These are phyloP conservation scores for Mycena belliarum DNA, from an alignment of 768 basidiomycete species.

Conservation along the genomic window DNA sequence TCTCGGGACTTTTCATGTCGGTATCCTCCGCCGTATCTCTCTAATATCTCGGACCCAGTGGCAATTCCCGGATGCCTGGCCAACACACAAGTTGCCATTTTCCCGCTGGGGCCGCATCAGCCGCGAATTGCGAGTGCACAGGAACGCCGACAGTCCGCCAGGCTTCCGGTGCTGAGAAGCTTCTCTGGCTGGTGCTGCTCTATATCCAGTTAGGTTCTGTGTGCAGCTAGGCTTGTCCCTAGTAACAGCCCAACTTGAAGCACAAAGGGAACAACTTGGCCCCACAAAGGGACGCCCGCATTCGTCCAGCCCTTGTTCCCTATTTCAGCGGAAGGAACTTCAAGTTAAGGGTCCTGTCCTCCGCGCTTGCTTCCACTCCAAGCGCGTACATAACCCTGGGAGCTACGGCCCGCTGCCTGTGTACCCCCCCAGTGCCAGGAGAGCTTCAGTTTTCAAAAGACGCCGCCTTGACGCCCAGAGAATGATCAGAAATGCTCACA, in stretches of 20 bases:
- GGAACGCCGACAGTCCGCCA: background rate
- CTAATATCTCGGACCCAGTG: too few species aligned
- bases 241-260: background rate
- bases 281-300: background rate
- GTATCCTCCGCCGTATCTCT: too few species aligned
- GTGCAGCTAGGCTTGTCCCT: background rate
- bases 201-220: background rate
- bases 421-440: too few species aligned
- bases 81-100: background rate
- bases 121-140: background rate
- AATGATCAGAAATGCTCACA: too few species aligned
- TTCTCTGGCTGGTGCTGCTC: background rate
- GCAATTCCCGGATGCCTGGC: too few species aligned
- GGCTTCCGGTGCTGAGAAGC: background rate
- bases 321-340: background rate
- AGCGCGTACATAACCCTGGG: too few species aligned
- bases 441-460: too few species aligned
- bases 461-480: too few species aligned
- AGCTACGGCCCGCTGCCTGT: background rate
- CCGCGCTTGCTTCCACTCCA: too few species aligned
- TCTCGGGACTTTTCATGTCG: too few species aligned
- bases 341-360: too few species aligned
- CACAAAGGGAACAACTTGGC: background rate
- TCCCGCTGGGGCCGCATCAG: constrained; percentile 7
- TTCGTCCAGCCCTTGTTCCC: background rate